A percentile compares a stretch with the other conserved stretches of the same genome.
These are phyloP conservation scores for Sequoia sempervirens DNA, from an alignment of 75 land plant species.

Conservation along the genomic window DNA sequence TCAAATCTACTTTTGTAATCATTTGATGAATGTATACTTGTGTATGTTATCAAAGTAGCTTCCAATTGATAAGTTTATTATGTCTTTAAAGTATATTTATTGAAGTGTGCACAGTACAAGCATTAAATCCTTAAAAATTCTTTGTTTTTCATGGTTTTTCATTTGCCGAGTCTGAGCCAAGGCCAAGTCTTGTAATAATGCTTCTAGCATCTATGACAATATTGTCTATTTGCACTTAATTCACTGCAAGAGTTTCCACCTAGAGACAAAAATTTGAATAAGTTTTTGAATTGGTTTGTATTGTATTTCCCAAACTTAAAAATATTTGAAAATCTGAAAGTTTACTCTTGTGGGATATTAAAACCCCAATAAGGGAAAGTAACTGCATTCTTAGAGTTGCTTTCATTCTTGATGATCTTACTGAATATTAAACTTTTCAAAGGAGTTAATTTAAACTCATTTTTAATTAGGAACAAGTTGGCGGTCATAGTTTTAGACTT, in stretches of 20 bases:
- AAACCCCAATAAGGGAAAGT: neutral
- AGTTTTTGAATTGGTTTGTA: neutral
- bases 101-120: no score
- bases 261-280: neutral
- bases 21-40: no score
- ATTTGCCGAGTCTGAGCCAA: neutral
- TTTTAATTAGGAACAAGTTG: neutral
- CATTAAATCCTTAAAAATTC: no score
- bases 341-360: no score
- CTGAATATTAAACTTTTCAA: neutral
- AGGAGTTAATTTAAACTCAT: neutral
- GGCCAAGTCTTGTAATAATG: no score
- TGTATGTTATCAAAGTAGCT: no score
- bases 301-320: neutral
- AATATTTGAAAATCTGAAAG: no score
- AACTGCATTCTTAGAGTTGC: neutral
- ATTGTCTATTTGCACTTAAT: neutral
- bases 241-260: no score
- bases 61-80: no score
- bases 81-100: no score
- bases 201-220: neutral
- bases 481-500: neutral
- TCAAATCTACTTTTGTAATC: no score
- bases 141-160: no score
- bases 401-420: neutral